Conservation (phyloP, 83 land plant genomes). For the Diphasiastrum complanatum region DNA sequence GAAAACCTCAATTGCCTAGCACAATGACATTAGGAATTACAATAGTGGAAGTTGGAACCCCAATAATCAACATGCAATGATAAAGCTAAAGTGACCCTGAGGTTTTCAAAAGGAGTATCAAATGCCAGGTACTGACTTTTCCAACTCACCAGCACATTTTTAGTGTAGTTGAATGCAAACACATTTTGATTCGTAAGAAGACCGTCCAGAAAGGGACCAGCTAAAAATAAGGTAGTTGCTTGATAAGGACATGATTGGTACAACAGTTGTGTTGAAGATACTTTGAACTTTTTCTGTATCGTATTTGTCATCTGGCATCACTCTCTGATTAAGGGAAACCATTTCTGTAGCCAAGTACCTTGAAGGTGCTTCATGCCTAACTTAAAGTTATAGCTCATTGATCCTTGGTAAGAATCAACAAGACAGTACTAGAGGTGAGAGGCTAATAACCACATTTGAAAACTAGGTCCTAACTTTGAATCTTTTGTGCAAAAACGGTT, state of each 20-base stretch:
- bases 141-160: constrained; percentile 66
- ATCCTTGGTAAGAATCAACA: too few species aligned
- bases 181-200: constrained; percentile 80
- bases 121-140: not conserved
- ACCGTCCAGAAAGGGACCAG: constrained; percentile 91
- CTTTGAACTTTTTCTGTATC: constrained; percentile 92
- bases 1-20: not conserved
- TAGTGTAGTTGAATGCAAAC: constrained; percentile 77
- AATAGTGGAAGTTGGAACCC: too few species aligned
- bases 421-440: too few species aligned
- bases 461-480: too few species aligned
- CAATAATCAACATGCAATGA: not conserved
- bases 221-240: constrained; percentile 65
- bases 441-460: too few species aligned
- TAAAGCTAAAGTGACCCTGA: not conserved
- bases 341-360: too few species aligned
- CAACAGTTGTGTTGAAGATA: constrained; percentile 91
- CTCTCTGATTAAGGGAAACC: too few species aligned
- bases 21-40: not conserved
- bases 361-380: too few species aligned
- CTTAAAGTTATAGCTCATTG: too few species aligned
- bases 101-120: not conserved
- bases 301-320: constrained; percentile 87
- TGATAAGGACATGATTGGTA: constrained; percentile 96
- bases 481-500: too few species aligned